These are phyloP conservation scores for Saccharomycopsis olivae DNA, from an alignment of 805 yeast genomes.

Conservation along the genomic window DNA sequence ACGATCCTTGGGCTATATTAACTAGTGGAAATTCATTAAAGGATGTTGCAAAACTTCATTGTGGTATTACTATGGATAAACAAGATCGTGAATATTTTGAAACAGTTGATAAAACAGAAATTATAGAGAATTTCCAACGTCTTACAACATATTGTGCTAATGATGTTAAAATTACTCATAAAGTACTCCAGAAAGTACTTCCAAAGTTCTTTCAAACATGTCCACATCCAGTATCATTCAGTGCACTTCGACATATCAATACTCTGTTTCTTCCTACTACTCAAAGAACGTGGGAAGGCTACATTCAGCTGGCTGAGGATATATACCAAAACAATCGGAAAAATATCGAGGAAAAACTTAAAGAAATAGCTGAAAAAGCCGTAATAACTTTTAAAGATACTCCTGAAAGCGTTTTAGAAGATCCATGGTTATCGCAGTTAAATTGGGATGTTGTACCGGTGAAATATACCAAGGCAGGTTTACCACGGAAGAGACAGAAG, in stretches of 20 bases:
- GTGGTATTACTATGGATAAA: slow-evolving; percentile 59
- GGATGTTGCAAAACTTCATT: slow-evolving; percentile 71
- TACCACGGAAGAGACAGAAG: slow-evolving; percentile 61
- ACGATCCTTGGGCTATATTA: slow-evolving; percentile 77
- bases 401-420: slow-evolving; percentile 37
- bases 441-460: slow-evolving; percentile 71
- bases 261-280: slow-evolving; percentile 73
- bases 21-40: slow-evolving; percentile 73
- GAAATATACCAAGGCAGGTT: slow-evolving; percentile 56
- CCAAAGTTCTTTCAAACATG: slow-evolving; percentile 58
- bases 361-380: slow-evolving; percentile 48
- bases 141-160: slow-evolving; percentile 74
- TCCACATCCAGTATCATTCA: slow-evolving; percentile 93
- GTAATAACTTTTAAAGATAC: slow-evolving; percentile 32
- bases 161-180: slow-evolving; percentile 71
- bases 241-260: slow-evolving; percentile 69
- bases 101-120: slow-evolving; percentile 39
- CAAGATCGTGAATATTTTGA: slow-evolving; percentile 54
- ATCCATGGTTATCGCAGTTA: slow-evolving; percentile 86
- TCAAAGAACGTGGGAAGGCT: slow-evolving; percentile 53
- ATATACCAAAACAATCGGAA: slow-evolving; percentile 49
- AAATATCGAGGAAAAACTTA: slow-evolving; percentile 48
- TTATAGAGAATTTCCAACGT: slow-evolving; percentile 45
- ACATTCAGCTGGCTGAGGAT: slow-evolving; percentile 57
- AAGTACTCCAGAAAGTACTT: slow-evolving; percentile 54